Base-by-base conservation (phyloP, 352 stramenopile genomes). In the Globisporangium perplexum region DNA sequence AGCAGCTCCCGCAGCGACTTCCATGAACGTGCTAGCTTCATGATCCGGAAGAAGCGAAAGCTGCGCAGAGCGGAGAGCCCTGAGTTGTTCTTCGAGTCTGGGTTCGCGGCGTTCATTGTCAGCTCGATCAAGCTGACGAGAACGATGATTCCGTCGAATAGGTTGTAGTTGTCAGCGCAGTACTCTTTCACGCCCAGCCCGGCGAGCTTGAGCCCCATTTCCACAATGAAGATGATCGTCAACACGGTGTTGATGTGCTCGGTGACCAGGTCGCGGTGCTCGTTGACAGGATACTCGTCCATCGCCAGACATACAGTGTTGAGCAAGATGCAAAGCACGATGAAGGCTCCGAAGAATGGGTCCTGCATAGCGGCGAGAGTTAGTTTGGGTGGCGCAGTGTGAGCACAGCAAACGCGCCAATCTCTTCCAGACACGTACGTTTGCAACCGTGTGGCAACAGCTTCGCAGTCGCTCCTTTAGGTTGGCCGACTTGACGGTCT, bases 21-120 rank as follows among this genome's bases (percentile, higher is more conserved):
- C 91, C 90, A 98, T n/a, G 79, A 78, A n/a, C 83, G 75, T 11
- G 89, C 88, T 18, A 98, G 80, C 52, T 97, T 97, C 53, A 98
- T 88, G 31, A 96, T 71, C 22, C 86, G 68, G 53, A 96, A 91
- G 26, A 96, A 62, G 3, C 86, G 68, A 51, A 96, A 88, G 26
- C 90, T 74, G 38, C 89, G 68, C 12, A 96, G 66, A 22, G 78
- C 87, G 28, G 86, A 72, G 15, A 97, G 71, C 6, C 75, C 78
- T 4, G 78, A 88, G 39, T 57, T 62, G 48, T 48, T 58, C 14
- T 66, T 65, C 7, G 47, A 48, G 50, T 50, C 54, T 17, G 59
- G 59, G 38, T 63, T 60, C 18, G 66, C 47, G 2, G 48, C 14
- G 23, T 76, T 77, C 47, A 74, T 50, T 0, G 68, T 43, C 14